These are phyloP conservation scores for Boletus subparvulus DNA, from an alignment of 768 basidiomycete genomes.

Conservation along the genomic window DNA sequence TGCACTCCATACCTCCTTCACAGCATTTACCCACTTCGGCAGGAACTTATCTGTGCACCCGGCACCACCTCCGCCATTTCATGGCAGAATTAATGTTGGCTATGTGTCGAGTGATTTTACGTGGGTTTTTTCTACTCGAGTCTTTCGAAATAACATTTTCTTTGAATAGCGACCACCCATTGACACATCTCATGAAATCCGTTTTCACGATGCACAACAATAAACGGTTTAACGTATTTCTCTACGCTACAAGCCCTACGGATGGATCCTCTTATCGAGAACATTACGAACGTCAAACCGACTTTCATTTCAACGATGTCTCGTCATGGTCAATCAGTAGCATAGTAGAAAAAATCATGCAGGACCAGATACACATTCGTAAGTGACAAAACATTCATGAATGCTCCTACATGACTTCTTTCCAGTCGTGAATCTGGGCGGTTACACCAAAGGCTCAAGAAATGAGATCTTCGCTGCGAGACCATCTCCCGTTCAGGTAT, in stretches of 20 bases:
- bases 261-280: slow-evolving; percentile 45
- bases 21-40: slow-evolving; percentile 36
- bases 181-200: slow-evolving; percentile 53
- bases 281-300: slow-evolving; percentile 41
- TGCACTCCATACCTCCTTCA: slow-evolving; percentile 45
- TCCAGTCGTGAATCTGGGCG: slow-evolving; percentile 45
- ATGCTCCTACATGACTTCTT: background rate
- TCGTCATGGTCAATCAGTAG: slow-evolving; percentile 37
- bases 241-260: slow-evolving; percentile 50
- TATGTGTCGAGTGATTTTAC: slow-evolving; percentile 50
- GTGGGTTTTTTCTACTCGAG: slow-evolving; percentile 25
- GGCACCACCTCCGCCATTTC: slow-evolving; percentile 41
- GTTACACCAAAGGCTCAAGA: slow-evolving; percentile 52
- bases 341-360: slow-evolving; percentile 40
- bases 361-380: slow-evolving; percentile 49
- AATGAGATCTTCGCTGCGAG: slow-evolving; percentile 54
- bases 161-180: slow-evolving; percentile 44
- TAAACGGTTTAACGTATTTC: slow-evolving; percentile 40
- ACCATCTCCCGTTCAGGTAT: slow-evolving; percentile 48
- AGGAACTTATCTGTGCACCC: slow-evolving; percentile 35
- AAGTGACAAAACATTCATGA: slow-evolving; percentile 13
- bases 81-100: slow-evolving; percentile 44
- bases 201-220: slow-evolving; percentile 46
- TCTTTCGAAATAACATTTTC: background rate
- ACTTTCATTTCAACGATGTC: slow-evolving; percentile 42